Percentiles rank a stretch among this genome's conserved stretches.
These are phyloP conservation scores for Ustilago sp. DNA, from an alignment of 1,284 basidiomycete genomes.

Conservation along the genomic window DNA sequence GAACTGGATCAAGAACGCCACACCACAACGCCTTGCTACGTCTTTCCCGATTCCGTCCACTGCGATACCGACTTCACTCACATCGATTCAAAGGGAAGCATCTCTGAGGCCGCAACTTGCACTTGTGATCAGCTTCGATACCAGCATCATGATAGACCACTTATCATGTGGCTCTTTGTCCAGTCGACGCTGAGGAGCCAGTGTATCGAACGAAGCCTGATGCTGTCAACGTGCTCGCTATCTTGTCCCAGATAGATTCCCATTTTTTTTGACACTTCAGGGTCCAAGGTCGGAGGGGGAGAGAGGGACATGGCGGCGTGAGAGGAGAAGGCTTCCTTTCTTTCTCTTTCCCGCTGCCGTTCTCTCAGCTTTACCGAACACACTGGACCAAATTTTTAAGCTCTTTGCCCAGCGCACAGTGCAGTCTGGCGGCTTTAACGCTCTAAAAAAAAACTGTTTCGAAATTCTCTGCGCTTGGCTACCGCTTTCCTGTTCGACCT, in stretches of 20 bases:
- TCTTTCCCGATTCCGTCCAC: not conserved
- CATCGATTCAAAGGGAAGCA: not conserved
- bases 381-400: not conserved
- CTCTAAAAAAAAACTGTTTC: not conserved
- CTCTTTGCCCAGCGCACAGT: not conserved
- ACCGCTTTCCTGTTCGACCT: not conserved
- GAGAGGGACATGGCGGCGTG: not conserved
- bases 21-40: not conserved
- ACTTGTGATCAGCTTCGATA: not conserved
- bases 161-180: not conserved
- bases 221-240: not conserved
- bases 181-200: not conserved
- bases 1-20: not conserved
- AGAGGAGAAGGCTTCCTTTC: not conserved
- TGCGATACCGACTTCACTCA: not conserved
- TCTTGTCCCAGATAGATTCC: not conserved
- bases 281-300: conserved; percentile 13
- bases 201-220: not conserved
- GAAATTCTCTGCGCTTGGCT: not conserved
- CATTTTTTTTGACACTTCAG: conserved; percentile 18
- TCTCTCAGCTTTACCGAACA: no score
- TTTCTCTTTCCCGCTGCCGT: not conserved
- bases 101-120: not conserved
- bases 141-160: not conserved
- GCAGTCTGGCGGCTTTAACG: not conserved